Evolutionary conservation across 768 basidiomycete species (phyloP).

Genomic region (Leucosporidium creatinivorum): DNA sequence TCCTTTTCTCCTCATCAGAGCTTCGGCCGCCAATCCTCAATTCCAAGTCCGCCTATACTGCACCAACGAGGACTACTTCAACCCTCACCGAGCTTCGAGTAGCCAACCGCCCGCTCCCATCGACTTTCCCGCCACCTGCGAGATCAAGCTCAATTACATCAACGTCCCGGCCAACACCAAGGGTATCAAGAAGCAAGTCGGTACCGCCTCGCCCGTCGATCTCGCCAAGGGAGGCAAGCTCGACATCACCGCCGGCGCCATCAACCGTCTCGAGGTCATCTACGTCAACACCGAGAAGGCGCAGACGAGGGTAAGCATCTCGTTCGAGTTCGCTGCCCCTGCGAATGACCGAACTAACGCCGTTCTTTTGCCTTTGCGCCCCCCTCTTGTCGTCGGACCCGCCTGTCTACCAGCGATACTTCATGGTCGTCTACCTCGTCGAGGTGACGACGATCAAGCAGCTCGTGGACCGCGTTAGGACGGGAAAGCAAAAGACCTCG

Average conservation of each 20-base stretch:
- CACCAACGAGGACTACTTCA: constrained; percentile 65
- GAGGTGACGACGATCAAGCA: constrained; percentile 64
- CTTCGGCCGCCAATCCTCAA: constrained; percentile 42
- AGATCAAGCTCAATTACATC: constrained; percentile 73
- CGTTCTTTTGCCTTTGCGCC: not conserved
- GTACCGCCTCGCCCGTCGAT: constrained; percentile 69
- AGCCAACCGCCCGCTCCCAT: constrained; percentile 57
- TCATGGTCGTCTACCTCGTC: constrained; percentile 73
- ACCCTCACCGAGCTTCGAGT: constrained; percentile 50
- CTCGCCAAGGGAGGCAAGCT: not conserved
- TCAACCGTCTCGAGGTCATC: constrained; percentile 27
- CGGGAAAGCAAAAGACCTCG: constrained; percentile 57
- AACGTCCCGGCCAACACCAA: constrained; percentile 69
- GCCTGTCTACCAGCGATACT: constrained; percentile 61
- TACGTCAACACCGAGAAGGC: constrained; percentile 42
- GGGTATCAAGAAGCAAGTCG: constrained; percentile 90
- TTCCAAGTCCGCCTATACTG: constrained; percentile 81
- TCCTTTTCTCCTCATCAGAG: not conserved
- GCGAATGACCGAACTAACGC: not conserved
- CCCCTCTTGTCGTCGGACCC: not conserved
- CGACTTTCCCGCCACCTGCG: constrained; percentile 85
- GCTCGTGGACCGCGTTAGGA: constrained; percentile 62
- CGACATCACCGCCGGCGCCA: not conserved
- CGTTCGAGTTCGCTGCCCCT: too few species aligned
- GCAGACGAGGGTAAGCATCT: too few species aligned